A percentile compares a stretch with the other conserved stretches of the same genome.
Evolutionary conservation across 495 filamentous ascomycete species (phyloP).

Genomic region (Podospora conica): DNA sequence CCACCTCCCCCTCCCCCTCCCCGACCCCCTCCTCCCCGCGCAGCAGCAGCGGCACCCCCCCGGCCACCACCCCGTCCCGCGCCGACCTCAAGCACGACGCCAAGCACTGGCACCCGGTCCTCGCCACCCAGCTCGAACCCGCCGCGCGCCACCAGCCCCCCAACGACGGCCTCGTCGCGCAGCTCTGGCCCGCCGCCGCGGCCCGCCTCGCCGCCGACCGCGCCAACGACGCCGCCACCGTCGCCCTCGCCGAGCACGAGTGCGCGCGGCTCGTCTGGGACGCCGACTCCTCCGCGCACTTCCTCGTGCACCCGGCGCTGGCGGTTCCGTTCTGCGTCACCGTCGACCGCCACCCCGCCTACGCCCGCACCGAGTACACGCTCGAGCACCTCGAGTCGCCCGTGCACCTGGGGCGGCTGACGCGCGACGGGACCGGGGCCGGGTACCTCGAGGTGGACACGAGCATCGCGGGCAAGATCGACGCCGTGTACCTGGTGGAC

Average conservation of each 20-base stretch:
- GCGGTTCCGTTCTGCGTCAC: constrained; percentile 52
- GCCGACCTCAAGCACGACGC: constrained; percentile 22
- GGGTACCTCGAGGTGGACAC: constrained; percentile 52
- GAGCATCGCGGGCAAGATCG: constrained; percentile 41
- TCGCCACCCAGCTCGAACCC: constrained; percentile 56
- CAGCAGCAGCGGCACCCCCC: not conserved
- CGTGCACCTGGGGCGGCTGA: constrained; percentile 43
- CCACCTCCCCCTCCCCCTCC: constrained; percentile 32
- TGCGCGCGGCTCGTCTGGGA: constrained; percentile 69
- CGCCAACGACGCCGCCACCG: constrained; percentile 54
- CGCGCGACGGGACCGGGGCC: constrained; percentile 45
- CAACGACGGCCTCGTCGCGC: constrained; percentile 63
- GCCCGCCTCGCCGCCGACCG: constrained; percentile 64
- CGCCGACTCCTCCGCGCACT: constrained; percentile 53
- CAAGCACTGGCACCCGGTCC: constrained; percentile 48
- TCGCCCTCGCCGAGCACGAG: constrained; percentile 62
- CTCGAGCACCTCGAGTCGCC: constrained; percentile 58
- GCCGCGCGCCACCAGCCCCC: constrained; percentile 50
- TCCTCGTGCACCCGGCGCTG: constrained; percentile 65
- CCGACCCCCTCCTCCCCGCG: constrained; percentile 27
- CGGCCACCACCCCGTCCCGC: not conserved
- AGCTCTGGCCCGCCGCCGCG: constrained; percentile 65
- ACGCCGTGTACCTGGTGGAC: constrained; percentile 69
- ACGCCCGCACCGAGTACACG: constrained; percentile 51
- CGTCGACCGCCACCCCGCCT: constrained; percentile 45